These are phyloP conservation scores for Malbranchea cinnamomea DNA, from an alignment of 2,329 filamentous ascomycete species.

Conservation along the genomic window DNA sequence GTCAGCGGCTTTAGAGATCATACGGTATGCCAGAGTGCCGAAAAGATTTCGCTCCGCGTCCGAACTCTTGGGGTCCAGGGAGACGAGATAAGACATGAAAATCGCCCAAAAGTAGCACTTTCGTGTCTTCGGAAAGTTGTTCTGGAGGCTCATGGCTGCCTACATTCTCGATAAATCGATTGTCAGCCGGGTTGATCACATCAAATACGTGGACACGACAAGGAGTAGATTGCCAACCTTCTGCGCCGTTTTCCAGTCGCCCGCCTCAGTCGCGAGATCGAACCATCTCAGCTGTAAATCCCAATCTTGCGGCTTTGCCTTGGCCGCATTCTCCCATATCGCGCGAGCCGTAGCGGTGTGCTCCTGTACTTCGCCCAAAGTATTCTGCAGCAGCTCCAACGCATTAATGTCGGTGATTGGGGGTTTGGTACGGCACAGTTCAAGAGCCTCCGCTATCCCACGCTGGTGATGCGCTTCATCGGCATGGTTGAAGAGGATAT, in stretches of 20 bases:
- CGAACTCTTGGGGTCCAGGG: conserved; percentile 21
- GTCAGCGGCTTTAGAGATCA: conserved; percentile 32
- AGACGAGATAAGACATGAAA: conserved; percentile 30
- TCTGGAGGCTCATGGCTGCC: conserved; percentile 36
- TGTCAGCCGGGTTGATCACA: no score
- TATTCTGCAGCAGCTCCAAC: conserved; percentile 28
- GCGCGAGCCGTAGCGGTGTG: conserved; percentile 20
- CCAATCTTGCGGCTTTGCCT: conserved; percentile 27
- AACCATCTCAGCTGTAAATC: conserved; percentile 33
- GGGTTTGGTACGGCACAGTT: conserved; percentile 27
- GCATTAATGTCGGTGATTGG: conserved; percentile 31
- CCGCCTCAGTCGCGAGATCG: conserved; percentile 23
- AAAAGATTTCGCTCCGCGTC: conserved; percentile 31
- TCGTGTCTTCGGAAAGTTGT: conserved; percentile 32
- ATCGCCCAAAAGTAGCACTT: conserved; percentile 37
- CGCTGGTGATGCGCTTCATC: conserved; percentile 29
- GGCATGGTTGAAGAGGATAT: conserved; percentile 25
- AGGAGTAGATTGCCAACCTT: conserved; percentile 24
- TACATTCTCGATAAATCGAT: conserved; percentile 15
- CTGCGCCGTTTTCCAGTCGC: conserved; percentile 34
- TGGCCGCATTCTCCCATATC: conserved; percentile 34
- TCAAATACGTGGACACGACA: no score
- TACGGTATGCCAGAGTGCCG: conserved; percentile 35
- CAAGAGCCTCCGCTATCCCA: conserved; percentile 28
- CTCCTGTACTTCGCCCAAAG: conserved; percentile 22